Evolutionary conservation across 2,329 filamentous ascomycete species (phyloP).

Genomic region (Colletotrichum sp.): DNA sequence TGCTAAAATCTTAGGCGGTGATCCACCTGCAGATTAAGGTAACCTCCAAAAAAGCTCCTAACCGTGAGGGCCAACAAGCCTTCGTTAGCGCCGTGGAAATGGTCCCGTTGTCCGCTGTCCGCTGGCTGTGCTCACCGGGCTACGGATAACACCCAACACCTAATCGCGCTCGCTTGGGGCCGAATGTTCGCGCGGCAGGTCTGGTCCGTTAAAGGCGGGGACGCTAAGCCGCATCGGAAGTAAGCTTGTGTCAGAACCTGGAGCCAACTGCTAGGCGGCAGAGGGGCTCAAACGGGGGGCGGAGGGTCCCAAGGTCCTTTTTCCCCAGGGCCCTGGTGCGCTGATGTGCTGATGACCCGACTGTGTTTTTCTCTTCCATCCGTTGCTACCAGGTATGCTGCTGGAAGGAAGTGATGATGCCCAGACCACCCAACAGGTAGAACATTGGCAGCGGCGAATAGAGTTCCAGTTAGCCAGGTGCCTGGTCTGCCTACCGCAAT

Average conservation of each 20-base stretch:
- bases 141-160: neutral
- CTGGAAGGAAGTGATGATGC: neutral
- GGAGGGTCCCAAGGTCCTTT: neutral
- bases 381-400: neutral
- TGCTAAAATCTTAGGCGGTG: neutral
- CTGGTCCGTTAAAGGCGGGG: neutral
- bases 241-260: slow-evolving; percentile 19
- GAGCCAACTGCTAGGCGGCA: neutral
- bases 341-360: neutral
- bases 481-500: neutral
- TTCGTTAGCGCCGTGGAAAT: neutral
- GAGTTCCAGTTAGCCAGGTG: neutral
- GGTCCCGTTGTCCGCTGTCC: neutral
- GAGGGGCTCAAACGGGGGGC: neutral
- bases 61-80: neutral
- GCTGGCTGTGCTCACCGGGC: neutral
- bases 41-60: neutral
- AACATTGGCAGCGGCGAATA: neutral
- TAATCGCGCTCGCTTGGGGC: neutral
- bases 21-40: neutral
- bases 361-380: neutral
- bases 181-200: slow-evolving; percentile 5
- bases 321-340: neutral
- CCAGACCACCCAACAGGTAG: neutral
- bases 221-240: slow-evolving; percentile 19